A percentile compares a stretch with the other conserved stretches of the same genome.
phyloP scores from a whole-genome alignment of 371 early-diverging fungal species.

The Lichtheimia ornata region DNA sequence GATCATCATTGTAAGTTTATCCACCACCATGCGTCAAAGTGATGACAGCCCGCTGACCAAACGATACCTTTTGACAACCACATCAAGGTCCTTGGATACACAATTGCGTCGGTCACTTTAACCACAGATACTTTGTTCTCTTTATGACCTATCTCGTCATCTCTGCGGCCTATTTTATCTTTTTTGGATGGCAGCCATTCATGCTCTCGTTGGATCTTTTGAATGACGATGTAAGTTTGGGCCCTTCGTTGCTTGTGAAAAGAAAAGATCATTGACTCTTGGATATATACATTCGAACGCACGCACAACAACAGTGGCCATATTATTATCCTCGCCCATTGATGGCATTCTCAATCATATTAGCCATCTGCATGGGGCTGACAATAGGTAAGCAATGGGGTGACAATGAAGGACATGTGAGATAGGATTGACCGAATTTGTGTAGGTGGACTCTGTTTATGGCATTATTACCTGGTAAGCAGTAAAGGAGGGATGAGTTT shows the following conservation, averaged over 20 bases:
- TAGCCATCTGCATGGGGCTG: constrained; percentile 62
- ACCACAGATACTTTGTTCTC: constrained; percentile 82
- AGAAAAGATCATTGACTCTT: not conserved
- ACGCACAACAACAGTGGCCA: constrained; percentile 49
- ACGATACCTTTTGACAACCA: not conserved
- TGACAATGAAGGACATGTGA: no score
- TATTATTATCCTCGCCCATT: constrained; percentile 60
- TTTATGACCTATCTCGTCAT: constrained; percentile 72
- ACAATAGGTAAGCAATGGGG: constrained; percentile 32
- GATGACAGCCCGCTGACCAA: not conserved
- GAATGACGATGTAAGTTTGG: constrained; percentile 38
- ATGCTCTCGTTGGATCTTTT: constrained; percentile 53
- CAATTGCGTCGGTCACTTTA: constrained; percentile 82
- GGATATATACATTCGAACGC: not conserved
- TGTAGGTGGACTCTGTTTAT: constrained; percentile 9
- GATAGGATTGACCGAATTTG: not conserved
- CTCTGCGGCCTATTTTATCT: constrained; percentile 67
- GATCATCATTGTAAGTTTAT: constrained; percentile 64
- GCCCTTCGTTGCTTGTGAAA: not conserved
- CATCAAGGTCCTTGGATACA: constrained; percentile 71
- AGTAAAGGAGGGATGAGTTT: not conserved
- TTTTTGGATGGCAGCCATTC: constrained; percentile 60
- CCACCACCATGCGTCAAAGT: not conserved
- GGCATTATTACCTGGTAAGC: constrained; percentile 13
- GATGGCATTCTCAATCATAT: constrained; percentile 57